These are phyloP conservation scores for Pneumocystis sp. DNA, from an alignment of 1,139 yeast genomes.

Conservation along the genomic window DNA sequence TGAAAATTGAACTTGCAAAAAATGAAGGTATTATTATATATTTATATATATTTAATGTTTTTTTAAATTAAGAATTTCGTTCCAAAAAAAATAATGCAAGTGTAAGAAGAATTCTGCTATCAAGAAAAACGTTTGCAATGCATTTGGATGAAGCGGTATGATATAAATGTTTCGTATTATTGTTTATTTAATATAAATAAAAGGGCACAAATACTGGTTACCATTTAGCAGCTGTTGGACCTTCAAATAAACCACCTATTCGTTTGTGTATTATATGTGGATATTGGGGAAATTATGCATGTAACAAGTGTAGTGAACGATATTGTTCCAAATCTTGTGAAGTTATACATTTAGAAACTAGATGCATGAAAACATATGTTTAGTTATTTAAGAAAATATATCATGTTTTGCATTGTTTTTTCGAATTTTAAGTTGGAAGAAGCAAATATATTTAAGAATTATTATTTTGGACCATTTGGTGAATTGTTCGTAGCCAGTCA, in stretches of 20 bases:
- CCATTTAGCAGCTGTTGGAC: slow-evolving; percentile 21
- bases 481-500: slow-evolving; percentile 74
- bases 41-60: slow-evolving; percentile 9
- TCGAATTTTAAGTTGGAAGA: neutral
- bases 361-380: slow-evolving; percentile 19
- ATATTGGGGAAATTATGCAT: slow-evolving; percentile 25
- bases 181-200: slow-evolving; percentile 18
- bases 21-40: slow-evolving; percentile 10
- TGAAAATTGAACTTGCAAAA: slow-evolving; percentile 28
- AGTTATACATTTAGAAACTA: slow-evolving; percentile 28
- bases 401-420: neutral
- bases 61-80: slow-evolving; percentile 12
- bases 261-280: slow-evolving; percentile 31
- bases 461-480: slow-evolving; percentile 26
- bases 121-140: slow-evolving; percentile 28
- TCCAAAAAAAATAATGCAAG: slow-evolving; percentile 9
- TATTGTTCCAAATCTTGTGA: slow-evolving; percentile 28
- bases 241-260: slow-evolving; percentile 25
- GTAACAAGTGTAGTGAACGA: slow-evolving; percentile 27
- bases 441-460: neutral
- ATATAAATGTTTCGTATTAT: neutral
- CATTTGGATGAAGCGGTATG: slow-evolving; percentile 29
- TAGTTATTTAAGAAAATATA: neutral
- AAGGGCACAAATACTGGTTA: slow-evolving; percentile 12
- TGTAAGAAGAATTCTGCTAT: slow-evolving; percentile 25